Conservation (phyloP, 306 rosid genomes). For the Prunus davidiana region DNA sequence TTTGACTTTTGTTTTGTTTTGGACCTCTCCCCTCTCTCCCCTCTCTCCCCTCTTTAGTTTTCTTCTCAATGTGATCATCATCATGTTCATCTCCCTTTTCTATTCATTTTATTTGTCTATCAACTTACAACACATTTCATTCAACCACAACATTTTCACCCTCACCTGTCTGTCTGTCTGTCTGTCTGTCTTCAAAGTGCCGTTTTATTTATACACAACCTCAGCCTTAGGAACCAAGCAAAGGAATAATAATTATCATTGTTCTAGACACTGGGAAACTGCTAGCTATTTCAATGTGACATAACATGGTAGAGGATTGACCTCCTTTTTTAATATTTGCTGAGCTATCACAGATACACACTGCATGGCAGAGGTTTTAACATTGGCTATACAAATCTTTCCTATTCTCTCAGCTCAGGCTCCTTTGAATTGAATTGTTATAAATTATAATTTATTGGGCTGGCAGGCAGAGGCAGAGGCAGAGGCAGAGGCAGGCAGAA, state of each 20-base stretch:
- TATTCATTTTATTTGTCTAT: too few relatives aligned
- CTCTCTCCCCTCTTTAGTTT: neutral
- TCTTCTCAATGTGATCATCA: neutral
- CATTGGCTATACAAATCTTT: neutral
- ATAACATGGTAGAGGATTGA: neutral
- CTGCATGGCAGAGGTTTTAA: neutral
- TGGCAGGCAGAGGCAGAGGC: neutral
- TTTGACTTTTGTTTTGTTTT: neutral
- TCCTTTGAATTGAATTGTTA: neutral
- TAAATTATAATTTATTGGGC: neutral
- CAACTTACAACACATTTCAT: too few relatives aligned
- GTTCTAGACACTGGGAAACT: neutral
- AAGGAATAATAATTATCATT: neutral
- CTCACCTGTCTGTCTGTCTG: too few relatives aligned
- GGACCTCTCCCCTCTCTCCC: neutral
- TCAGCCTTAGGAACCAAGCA: neutral
- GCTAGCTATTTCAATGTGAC: neutral
- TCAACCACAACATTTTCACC: too few relatives aligned
- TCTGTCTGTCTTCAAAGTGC: too few relatives aligned
- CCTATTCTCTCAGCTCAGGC: neutral
- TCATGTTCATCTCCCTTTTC: neutral
- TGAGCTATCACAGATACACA: neutral
- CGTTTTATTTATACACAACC: neutral
- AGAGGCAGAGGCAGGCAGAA: neutral
- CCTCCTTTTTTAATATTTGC: neutral